Percentiles rank a stretch among this genome's conserved stretches.
phyloP scores from a whole-genome alignment of 2,329 filamentous ascomycete species.

The Anthostomella pinea region DNA sequence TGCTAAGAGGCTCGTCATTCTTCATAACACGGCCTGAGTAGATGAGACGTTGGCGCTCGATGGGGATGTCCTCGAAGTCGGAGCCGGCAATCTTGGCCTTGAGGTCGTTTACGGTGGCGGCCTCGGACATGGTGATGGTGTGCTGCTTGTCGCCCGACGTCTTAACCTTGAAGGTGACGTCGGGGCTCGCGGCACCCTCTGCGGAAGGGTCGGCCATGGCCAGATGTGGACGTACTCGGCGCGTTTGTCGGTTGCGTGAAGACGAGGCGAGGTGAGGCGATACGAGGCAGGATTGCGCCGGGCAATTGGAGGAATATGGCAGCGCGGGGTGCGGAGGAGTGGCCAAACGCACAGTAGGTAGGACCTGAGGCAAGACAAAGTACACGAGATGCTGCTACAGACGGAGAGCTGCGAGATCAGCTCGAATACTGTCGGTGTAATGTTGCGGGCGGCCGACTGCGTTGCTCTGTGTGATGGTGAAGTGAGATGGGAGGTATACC shows the following conservation, averaged over 20 bases:
- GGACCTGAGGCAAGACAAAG: too few relatives aligned
- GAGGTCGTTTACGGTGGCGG: slow-evolving; percentile 76
- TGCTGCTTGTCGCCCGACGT: slow-evolving; percentile 88
- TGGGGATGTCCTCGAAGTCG: slow-evolving; percentile 82
- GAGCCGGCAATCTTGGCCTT: slow-evolving; percentile 81
- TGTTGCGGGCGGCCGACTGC: too few relatives aligned
- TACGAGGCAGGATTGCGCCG: background rate
- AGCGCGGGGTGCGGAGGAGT: too few relatives aligned
- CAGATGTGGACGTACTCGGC: slow-evolving; percentile 10
- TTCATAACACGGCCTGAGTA: slow-evolving; percentile 97
- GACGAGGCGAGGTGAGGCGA: background rate
- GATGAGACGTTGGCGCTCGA: slow-evolving; percentile 89
- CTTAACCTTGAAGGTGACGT: slow-evolving; percentile 96
- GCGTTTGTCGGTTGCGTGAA: background rate
- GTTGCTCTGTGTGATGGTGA: too few relatives aligned
- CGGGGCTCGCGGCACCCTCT: slow-evolving; percentile 58
- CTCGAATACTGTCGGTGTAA: too few relatives aligned
- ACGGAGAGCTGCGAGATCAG: too few relatives aligned
- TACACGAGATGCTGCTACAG: too few relatives aligned
- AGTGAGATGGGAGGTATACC: too few relatives aligned
- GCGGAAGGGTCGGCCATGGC: slow-evolving; percentile 66
- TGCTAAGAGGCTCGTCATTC: slow-evolving; percentile 79
- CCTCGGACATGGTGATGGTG: slow-evolving; percentile 73
- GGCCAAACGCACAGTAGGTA: too few relatives aligned
- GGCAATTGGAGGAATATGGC: too few relatives aligned